Conservation (phyloP, 2,329 filamentous ascomycete species). For the Graphilbum sp. region DNA sequence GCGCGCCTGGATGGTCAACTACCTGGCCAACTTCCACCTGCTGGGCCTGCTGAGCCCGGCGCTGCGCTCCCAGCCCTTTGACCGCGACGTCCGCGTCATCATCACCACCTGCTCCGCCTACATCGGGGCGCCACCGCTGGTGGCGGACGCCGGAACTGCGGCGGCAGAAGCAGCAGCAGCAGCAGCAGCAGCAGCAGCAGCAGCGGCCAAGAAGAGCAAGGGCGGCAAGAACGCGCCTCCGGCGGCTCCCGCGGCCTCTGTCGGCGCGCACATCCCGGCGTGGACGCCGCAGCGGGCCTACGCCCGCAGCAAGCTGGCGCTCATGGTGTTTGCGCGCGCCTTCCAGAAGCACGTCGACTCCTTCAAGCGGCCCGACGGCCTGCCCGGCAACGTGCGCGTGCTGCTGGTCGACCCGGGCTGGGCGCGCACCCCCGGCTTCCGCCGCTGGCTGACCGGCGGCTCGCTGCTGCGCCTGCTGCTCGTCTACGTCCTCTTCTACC, state of each 20-base stretch:
- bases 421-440: conserved; percentile 70
- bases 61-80: conserved; percentile 76
- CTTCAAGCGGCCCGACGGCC: conserved; percentile 68
- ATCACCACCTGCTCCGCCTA: conserved; percentile 81
- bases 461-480: conserved; percentile 61
- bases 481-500: conserved; percentile 62
- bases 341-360: conserved; percentile 84
- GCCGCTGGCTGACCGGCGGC: conserved; percentile 73
- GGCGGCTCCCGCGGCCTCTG: neutral
- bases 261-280: conserved; percentile 19
- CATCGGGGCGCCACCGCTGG: conserved; percentile 55
- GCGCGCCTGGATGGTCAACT: conserved; percentile 87
- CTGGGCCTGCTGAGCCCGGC: conserved; percentile 83
- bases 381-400: conserved; percentile 69
- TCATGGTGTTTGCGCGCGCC: conserved; percentile 77
- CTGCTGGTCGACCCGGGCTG: conserved; percentile 78
- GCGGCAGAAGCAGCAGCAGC: conserved; percentile 2
- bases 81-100: conserved; percentile 81
- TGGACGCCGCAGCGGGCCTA: conserved; percentile 44
- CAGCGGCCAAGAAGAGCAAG: neutral
- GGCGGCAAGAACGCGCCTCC: neutral
- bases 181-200: conserved; percentile 15
- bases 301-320: conserved; percentile 54
- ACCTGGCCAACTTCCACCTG: conserved; percentile 87
- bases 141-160: no score